These are phyloP conservation scores for Suillus decipiens DNA, from an alignment of 768 basidiomycete genomes.

Conservation along the genomic window DNA sequence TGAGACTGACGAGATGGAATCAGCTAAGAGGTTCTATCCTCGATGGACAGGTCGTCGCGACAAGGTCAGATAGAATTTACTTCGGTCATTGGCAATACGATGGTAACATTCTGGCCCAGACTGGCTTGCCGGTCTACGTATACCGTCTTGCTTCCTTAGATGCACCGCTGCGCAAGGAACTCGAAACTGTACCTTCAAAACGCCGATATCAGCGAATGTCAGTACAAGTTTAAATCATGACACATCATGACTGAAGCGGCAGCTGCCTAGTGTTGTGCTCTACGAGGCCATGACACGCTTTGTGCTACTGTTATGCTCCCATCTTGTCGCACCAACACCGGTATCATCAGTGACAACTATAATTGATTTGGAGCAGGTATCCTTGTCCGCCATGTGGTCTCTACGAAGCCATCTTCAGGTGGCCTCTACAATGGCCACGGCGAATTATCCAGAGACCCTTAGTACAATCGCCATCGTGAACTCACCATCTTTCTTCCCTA, in stretches of 20 bases:
- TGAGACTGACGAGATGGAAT: slow-evolving; percentile 58
- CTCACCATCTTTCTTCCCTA: slow-evolving; percentile 80
- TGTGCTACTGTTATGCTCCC: slow-evolving; percentile 60
- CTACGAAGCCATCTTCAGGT: slow-evolving; percentile 74
- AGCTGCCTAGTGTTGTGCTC: slow-evolving; percentile 51
- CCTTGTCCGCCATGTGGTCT: slow-evolving; percentile 66
- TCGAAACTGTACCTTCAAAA: slow-evolving; percentile 52
- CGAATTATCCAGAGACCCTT: slow-evolving; percentile 82
- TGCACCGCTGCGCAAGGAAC: slow-evolving; percentile 53
- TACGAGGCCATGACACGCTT: slow-evolving; percentile 71
- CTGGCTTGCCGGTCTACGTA: slow-evolving; percentile 75
- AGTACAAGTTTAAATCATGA: slow-evolving; percentile 23
- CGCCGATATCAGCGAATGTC: slow-evolving; percentile 73
- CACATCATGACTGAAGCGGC: not conserved
- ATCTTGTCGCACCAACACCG: slow-evolving; percentile 54
- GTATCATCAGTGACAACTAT: slow-evolving; percentile 66
- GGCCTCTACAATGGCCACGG: slow-evolving; percentile 71
- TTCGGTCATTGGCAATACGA: not conserved
- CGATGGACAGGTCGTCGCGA: slow-evolving; percentile 81
- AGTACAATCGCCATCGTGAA: slow-evolving; percentile 71
- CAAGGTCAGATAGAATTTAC: slow-evolving; percentile 46
- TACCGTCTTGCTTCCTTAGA: slow-evolving; percentile 68
- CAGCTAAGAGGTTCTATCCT: slow-evolving; percentile 66
- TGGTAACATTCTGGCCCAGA: slow-evolving; percentile 34
- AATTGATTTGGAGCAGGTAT: slow-evolving; percentile 68